phyloP scores from a whole-genome alignment of 768 basidiomycete genomes.

The Rhizopogon vinicolor region DNA sequence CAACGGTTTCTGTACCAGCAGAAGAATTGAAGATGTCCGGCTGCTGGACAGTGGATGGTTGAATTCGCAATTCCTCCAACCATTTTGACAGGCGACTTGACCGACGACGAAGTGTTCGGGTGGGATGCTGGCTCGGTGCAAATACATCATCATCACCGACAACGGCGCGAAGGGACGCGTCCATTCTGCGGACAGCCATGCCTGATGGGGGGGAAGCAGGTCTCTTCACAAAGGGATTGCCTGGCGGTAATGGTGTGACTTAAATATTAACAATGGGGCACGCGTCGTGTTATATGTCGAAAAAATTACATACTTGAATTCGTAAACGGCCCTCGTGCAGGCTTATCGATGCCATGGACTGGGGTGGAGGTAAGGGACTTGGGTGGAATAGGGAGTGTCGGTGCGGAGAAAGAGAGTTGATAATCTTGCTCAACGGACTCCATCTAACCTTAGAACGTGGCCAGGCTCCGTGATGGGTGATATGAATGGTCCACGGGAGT shows the following conservation, averaged over 20 bases:
- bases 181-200: conserved; percentile 22
- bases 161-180: conserved; percentile 18
- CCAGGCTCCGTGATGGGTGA: background rate
- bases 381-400: conserved; percentile 11
- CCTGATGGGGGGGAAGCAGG: conserved; percentile 24
- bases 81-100: conserved; percentile 40
- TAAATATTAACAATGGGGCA: conserved; percentile 25
- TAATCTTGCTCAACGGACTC: background rate
- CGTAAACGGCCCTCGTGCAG: background rate
- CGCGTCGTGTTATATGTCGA: conserved; percentile 22
- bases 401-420: conserved; percentile 10
- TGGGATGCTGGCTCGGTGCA: background rate
- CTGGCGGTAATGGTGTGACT: conserved; percentile 10
- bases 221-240: conserved; percentile 9
- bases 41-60: conserved; percentile 10
- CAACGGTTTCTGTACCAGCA: conserved; percentile 18
- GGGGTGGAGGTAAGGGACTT: conserved; percentile 9
- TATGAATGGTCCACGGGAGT: background rate
- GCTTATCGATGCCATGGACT: conserved; percentile 16
- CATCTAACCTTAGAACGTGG: background rate
- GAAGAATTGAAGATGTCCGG: conserved; percentile 13
- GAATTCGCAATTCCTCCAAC: conserved; percentile 36
- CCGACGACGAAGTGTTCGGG: conserved; percentile 25
- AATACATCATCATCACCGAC: conserved; percentile 7
- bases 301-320: conserved; percentile 17